Conservation (phyloP, 805 yeast genomes). For the Pichia manshurica region DNA sequence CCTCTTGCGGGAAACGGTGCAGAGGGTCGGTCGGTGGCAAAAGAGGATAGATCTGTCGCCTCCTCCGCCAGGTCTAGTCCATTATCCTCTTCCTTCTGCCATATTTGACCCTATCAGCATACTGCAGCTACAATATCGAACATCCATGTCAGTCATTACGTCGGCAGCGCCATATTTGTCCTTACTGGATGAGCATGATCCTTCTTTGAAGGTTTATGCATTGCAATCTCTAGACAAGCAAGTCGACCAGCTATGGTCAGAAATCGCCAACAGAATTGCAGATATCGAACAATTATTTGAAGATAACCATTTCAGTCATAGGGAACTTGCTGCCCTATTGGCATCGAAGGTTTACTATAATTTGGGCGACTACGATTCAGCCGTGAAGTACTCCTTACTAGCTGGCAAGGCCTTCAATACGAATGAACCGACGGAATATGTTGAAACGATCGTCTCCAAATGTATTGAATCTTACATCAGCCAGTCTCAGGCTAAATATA, state of each 20-base stretch:
- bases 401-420: slow-evolving; percentile 79
- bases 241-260: slow-evolving; percentile 95
- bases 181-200: slow-evolving; percentile 76
- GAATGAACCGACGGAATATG: slow-evolving; percentile 72
- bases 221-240: slow-evolving; percentile 70
- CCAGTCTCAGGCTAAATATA: slow-evolving; percentile 47
- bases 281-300: slow-evolving; percentile 90
- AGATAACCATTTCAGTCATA: slow-evolving; percentile 62
- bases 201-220: slow-evolving; percentile 74
- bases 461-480: slow-evolving; percentile 80
- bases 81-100: no score
- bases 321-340: slow-evolving; percentile 82
- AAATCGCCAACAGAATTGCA: slow-evolving; percentile 82
- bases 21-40: slow-evolving; percentile 10
- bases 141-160: slow-evolving; percentile 40
- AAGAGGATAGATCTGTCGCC: neutral
- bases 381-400: slow-evolving; percentile 81
- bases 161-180: slow-evolving; percentile 93
- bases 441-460: slow-evolving; percentile 89
- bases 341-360: slow-evolving; percentile 88
- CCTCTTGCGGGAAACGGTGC: no score
- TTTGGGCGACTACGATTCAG: slow-evolving; percentile 86
- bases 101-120: no score
- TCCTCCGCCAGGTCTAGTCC: no score
- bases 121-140: no score